A percentile compares a stretch with the other conserved stretches of the same genome.
Conservation (phyloP, 1,284 basidiomycete genomes). For the Ceratobasidium sp. region DNA sequence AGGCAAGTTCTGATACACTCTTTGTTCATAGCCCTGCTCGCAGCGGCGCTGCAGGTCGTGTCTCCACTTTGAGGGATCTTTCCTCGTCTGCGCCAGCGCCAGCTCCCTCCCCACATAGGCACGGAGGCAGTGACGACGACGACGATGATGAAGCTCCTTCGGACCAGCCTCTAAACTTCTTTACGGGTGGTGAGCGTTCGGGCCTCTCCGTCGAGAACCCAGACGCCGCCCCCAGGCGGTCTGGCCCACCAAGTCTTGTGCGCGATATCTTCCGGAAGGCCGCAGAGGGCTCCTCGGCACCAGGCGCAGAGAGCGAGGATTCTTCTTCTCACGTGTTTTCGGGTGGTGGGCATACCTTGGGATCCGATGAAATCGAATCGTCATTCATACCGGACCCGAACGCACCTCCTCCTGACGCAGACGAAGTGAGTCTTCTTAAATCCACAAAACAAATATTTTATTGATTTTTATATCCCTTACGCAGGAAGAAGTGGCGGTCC, state of each 20-base stretch:
- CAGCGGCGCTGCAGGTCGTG: constrained; percentile 49
- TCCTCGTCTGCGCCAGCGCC: constrained; percentile 43
- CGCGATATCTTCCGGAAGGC: constrained; percentile 85
- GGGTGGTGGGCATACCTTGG: constrained; percentile 85
- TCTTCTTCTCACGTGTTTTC: constrained; percentile 59
- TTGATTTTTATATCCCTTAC: constrained; percentile 7
- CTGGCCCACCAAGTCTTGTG: constrained; percentile 74
- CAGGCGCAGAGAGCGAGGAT: constrained; percentile 41
- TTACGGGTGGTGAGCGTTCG: constrained; percentile 80
- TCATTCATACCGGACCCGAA: constrained; percentile 75
- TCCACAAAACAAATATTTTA: constrained; percentile 15
- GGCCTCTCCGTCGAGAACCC: constrained; percentile 90
- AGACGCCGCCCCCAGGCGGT: constrained; percentile 60
- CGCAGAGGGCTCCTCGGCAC: constrained; percentile 64
- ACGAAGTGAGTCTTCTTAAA: constrained; percentile 28
- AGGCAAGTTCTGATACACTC: not conserved
- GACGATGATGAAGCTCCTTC: constrained; percentile 57
- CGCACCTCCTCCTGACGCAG: constrained; percentile 50
- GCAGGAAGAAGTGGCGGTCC: constrained; percentile 70
- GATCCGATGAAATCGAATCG: constrained; percentile 84
- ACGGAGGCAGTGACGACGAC: constrained; percentile 64
- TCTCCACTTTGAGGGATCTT: constrained; percentile 55
- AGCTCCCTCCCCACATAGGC: constrained; percentile 49
- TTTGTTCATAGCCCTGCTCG: constrained; percentile 39
- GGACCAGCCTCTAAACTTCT: constrained; percentile 70